Conservation (phyloP, 2,329 filamentous ascomycete genomes). For the Plectosphaerella cucumerina region DNA sequence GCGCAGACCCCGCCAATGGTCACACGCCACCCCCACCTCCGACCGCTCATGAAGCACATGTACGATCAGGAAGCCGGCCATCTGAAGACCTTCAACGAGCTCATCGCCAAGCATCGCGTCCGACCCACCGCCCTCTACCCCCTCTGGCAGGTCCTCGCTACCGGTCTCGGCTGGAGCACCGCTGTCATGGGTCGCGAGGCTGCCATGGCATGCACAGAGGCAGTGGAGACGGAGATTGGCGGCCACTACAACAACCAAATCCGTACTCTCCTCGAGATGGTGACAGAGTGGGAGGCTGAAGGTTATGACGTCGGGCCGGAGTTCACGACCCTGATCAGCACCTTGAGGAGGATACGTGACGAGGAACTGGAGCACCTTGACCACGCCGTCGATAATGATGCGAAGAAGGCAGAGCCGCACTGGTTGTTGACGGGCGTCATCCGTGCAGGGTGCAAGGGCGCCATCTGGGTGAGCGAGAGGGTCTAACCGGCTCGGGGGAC, state of each 20-base stretch:
- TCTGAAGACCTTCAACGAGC: conserved; percentile 76
- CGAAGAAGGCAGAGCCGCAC: conserved; percentile 84
- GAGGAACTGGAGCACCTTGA: conserved; percentile 97
- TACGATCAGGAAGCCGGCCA: conserved; percentile 93
- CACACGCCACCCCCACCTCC: conserved; percentile 77
- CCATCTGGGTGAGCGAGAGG: conserved; percentile 86
- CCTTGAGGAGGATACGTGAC: conserved; percentile 80
- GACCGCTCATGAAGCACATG: conserved; percentile 94
- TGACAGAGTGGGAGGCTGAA: conserved; percentile 66
- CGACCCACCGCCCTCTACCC: conserved; percentile 92
- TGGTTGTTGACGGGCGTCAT: conserved; percentile 85
- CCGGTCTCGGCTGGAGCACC: conserved; percentile 82
- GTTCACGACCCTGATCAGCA: conserved; percentile 65
- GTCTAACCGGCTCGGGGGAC: conserved; percentile 36
- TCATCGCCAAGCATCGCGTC: conserved; percentile 82
- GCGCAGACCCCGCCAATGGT: conserved; percentile 82
- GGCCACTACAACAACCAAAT: conserved; percentile 95
- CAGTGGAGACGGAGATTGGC: conserved; percentile 97
- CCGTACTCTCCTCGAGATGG: conserved; percentile 74
- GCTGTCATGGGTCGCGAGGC: conserved; percentile 86
- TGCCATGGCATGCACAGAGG: conserved; percentile 98
- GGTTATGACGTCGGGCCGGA: conserved; percentile 81
- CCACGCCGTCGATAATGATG: conserved; percentile 89
- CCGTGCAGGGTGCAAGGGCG: conserved; percentile 81
- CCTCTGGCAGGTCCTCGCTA: conserved; percentile 77